Base-by-base conservation (phyloP, 768 basidiomycete species). In the Phylloporus rhodoxanthus region DNA sequence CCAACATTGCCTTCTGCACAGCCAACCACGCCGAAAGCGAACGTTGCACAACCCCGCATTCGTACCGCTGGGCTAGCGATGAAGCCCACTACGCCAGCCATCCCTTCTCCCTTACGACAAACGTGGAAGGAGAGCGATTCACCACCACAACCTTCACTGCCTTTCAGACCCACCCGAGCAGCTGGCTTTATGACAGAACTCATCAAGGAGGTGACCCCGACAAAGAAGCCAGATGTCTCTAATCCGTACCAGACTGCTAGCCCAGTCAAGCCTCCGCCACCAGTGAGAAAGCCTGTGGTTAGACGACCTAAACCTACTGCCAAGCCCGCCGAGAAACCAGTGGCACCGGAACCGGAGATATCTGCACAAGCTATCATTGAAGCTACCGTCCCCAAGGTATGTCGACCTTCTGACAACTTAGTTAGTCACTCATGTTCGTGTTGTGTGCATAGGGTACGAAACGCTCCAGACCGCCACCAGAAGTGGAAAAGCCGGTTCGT, bases 161-260 rank as follows among this genome's bases (percentile, higher is more conserved):
- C 51, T 51, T 59, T 54, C 30, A 71, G 45, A 60, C 79, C 77
- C 23, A 86, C 84, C 2, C 78, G 82, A 57, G 80, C 85, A 5
- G 87, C 85, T 10, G 78, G 72, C 59, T 79, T 81, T 45, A 81
- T 87, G 77, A 73, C 81, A 1, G 80, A 81, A 46, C 71, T 89
- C 46, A 81, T 87, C 55, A 83, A 85, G 63, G 83, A 84, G 55
- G 80, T 77, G 8, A 82, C 84, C 0, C 83, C 84, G 0, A 73
- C 78, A 13, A 81, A 77, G 65, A 80, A 72, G 50, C 75, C 78
- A 19, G 87, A 85, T 57, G 74, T 88, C 37, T 79, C 78, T 45
- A 91, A 91, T 62, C 88, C 88, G 0, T 90, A 91, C 59, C 84
- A 89, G 63, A 75, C 77, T 17, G 80, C 82, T 14, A 85, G 79